A percentile compares a stretch with the other conserved stretches of the same genome.
phyloP scores from a whole-genome alignment of 2,329 filamentous ascomycete species.

The Colletotrichum spaethianum region DNA sequence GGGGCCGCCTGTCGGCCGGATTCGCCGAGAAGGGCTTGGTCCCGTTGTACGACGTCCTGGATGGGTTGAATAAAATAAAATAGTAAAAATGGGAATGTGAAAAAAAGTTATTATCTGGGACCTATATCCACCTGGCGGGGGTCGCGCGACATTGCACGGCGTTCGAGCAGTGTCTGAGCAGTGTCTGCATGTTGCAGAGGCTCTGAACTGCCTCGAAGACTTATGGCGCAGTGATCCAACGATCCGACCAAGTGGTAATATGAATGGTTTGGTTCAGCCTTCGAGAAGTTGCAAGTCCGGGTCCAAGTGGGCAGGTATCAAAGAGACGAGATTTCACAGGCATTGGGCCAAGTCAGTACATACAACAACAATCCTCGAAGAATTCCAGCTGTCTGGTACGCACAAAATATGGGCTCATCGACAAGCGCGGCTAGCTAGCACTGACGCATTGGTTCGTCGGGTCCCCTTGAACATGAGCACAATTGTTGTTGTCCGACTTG shows the following conservation, averaged over 20 bases:
- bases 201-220: background rate
- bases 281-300: background rate
- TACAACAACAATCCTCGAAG: too few species aligned
- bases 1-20: background rate
- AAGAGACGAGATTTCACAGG: background rate
- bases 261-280: background rate
- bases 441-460: background rate
- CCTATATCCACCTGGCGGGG: background rate
- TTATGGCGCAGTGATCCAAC: background rate
- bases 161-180: background rate
- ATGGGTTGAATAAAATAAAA: constrained; percentile 9
- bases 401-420: background rate
- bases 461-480: background rate
- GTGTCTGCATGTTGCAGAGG: background rate
- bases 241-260: background rate
- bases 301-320: background rate
- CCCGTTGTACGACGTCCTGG: background rate
- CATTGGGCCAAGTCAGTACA: background rate
- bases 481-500: background rate
- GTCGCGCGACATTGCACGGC: too few species aligned
- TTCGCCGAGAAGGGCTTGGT: constrained; percentile 2
- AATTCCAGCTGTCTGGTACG: background rate
- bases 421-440: background rate
- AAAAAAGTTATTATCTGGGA: constrained; percentile 9
- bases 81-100: constrained; percentile 9